Conservation (phyloP, 345 rosid genomes). For the Citrus australasica region DNA sequence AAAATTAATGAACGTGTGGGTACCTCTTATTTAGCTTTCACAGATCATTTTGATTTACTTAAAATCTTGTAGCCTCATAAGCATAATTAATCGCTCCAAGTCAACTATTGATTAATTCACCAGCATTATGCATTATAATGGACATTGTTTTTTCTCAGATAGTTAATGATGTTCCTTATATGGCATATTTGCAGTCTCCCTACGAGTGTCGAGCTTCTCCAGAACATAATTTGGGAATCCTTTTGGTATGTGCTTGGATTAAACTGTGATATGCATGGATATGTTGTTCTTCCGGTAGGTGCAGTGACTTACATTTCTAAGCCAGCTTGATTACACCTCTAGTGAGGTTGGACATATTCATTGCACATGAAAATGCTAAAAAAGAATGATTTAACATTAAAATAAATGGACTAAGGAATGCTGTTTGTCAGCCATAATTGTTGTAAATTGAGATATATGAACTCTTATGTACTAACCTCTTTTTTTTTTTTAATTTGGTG, state of each 20-base stretch:
- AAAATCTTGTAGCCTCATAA: too few species aligned
- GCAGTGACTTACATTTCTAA: neutral
- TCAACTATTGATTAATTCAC: neutral
- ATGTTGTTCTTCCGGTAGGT: neutral
- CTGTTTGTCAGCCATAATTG: neutral
- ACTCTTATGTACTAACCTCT: neutral
- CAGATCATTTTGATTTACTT: too few species aligned
- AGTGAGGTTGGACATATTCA: neutral
- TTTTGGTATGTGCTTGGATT: conserved; percentile 56
- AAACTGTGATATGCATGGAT: neutral
- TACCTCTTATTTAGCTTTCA: too few species aligned
- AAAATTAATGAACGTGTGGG: too few species aligned
- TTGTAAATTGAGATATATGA: neutral
- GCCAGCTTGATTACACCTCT: neutral
- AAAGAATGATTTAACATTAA: neutral
- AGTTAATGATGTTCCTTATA: neutral
- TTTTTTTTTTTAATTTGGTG: neutral
- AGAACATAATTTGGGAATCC: conserved; percentile 81
- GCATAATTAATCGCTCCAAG: neutral
- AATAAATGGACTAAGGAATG: neutral
- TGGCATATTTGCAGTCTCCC: conserved; percentile 44
- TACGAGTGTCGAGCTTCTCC: conserved; percentile 42
- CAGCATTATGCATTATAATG: neutral
- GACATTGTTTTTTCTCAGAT: neutral
- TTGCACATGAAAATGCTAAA: neutral